Percentiles rank a stretch among this genome's conserved stretches.
These are phyloP conservation scores for Fimicolochytrium jonesii DNA, from an alignment of 192 early-diverging fungal genomes.

Conservation along the genomic window DNA sequence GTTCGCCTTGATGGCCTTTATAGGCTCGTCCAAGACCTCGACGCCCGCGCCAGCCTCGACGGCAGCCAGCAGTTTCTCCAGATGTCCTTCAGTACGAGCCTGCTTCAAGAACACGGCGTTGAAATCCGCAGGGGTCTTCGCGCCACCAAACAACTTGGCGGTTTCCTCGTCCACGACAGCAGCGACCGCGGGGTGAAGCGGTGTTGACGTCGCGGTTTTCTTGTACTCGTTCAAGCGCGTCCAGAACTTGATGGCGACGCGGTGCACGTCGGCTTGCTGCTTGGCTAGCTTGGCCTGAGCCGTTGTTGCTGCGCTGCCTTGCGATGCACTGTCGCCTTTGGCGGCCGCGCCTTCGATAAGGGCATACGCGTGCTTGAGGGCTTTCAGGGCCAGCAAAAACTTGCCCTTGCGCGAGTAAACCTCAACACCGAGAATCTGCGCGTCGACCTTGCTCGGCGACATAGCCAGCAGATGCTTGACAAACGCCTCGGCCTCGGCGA, in stretches of 20 bases:
- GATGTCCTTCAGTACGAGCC: too few species aligned
- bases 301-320: slow-evolving; percentile 1
- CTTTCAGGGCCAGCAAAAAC: slow-evolving; percentile 59
- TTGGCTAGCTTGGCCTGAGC: neutral
- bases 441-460: slow-evolving; percentile 52
- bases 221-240: neutral
- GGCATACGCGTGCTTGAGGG: slow-evolving; percentile 46
- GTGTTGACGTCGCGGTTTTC: slow-evolving; percentile 10
- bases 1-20: slow-evolving; percentile 13
- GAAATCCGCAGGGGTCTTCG: slow-evolving; percentile 4
- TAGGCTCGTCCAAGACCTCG: neutral
- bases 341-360: neutral
- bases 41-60: slow-evolving; percentile 9
- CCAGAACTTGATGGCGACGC: slow-evolving; percentile 24
- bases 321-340: neutral
- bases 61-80: slow-evolving; percentile 1
- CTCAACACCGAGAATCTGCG: slow-evolving; percentile 57
- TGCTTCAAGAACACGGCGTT: slow-evolving; percentile 13
- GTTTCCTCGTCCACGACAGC: slow-evolving; percentile 11
- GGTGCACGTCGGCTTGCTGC: slow-evolving; percentile 23
- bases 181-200: slow-evolving; percentile 6
- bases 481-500: slow-evolving; percentile 74
- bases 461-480: slow-evolving; percentile 65
- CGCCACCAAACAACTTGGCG: neutral
- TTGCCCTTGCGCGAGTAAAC: slow-evolving; percentile 71